Evolutionary conservation across 331 rosid genomes (phyloP), one percentile per base, ranked within the genome.

Genomic region (Pyrus hybrid): DNA sequence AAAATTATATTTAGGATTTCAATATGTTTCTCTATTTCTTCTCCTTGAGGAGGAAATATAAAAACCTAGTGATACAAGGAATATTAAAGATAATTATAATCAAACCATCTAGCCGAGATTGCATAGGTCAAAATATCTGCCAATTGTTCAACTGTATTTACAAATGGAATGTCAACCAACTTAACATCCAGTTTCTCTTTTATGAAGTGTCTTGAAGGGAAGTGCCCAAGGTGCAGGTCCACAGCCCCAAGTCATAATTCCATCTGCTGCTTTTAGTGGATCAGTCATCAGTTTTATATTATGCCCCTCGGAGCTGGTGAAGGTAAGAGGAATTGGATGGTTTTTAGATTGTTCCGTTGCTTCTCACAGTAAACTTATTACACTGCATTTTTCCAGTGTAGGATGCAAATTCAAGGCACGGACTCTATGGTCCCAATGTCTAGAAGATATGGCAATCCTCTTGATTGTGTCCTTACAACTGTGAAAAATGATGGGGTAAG

Each of bases 371-470:
- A 63, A 74, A 77, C 79, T 80, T 75, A 73, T 70, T 71, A 68
- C 85, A 71, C 75, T 68, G 71, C 73, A 60, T 63, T 80, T n/a
- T 70, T 88, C 70, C 99, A 94, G 97, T 92, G 99, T 92, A 92
- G 97, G 96, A 90, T 94, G 97, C 97, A 94, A 88, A 84, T 92
- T 73, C 98, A 93, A 87, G 98, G 97, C 70, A 81, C 98, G 2
- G 98, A 91, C 82, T 86, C 95, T 74, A 73, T 86, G 81, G 86
- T 89, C 71, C 91, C 88, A 6, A 37, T 66, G 70, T 85, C 98
- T 51, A 87, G 87, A 71, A 83, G 91, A 93, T 93, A 90, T 71
- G 82, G 74, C 54, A 75, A 91, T 80, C 90, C 98, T 76, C 86
- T 89, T 75, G 95, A 88, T 75, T 93, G 96, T 76, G 90, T 85